Base-by-base conservation (phyloP, 176 grass and related monocot species). In the Themeda triandra region DNA sequence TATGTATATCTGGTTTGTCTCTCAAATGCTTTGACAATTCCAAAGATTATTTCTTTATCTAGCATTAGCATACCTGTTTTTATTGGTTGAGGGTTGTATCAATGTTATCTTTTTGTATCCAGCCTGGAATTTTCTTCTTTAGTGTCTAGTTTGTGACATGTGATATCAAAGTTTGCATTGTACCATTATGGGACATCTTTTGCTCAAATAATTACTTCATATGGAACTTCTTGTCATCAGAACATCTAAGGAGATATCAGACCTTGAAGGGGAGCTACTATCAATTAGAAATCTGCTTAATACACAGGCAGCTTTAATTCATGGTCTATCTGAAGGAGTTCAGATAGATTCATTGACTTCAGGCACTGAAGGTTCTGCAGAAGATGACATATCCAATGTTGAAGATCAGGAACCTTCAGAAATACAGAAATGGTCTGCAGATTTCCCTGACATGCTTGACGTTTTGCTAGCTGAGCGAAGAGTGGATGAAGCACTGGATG, bases 171-270 rank as follows among this genome's bases (percentile, higher is more conserved):
- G 30, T 45, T 82, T 62, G 8, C 54, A 23, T 58, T 35, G 27
- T 4, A 2, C 51, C 51, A 56, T 56, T 56, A 8, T 23, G 51
- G 51, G 48, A 35, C 32, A 7, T 63, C 53, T 56, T 35, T 9
- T 78, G 64, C 63, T 80, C 13, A 82, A 54, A 72, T 76, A 80
- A 80, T 30, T 62, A 27, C 11, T 69, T 78, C 51, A 17, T 63
- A 81, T 27, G 54, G 33, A 79, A 83, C 39, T 73, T 60, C 53
- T 78, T 73, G 33, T 81, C 62, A 79, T 71, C 81, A 97, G 95
- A 89, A 98, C 95, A 80, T 98, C 95, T 11, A 94, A 91, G 87
- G 95, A 98, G 78, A 98, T 98, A 88, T 98, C 95, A 23, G 95
- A 98, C 75, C 90, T 98, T 27, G 95, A 98, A 91, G 90, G 95